Percentiles rank a stretch among this genome's conserved stretches.
Conservation (phyloP, 306 rosid species). For the Begonia masoniana region DNA sequence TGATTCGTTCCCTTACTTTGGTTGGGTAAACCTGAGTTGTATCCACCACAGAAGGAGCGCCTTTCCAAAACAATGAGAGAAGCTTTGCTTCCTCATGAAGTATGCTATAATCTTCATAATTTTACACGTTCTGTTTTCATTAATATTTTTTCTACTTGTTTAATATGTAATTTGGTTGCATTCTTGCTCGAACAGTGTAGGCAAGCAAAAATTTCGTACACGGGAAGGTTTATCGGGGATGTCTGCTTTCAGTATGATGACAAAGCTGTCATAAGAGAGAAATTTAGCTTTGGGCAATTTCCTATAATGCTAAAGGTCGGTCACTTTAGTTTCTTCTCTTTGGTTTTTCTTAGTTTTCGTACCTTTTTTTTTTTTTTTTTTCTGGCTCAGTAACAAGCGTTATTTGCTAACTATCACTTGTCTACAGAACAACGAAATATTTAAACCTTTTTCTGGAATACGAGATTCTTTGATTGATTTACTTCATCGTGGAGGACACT, state of each 20-base stretch:
- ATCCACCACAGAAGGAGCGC: slow-evolving; percentile 37
- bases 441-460: too few species aligned
- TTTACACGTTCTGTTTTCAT: neutral
- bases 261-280: slow-evolving; percentile 30
- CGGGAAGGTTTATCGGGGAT: slow-evolving; percentile 46
- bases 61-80: neutral
- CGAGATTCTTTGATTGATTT: too few species aligned
- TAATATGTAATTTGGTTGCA: slow-evolving; percentile 9
- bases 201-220: slow-evolving; percentile 59
- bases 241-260: slow-evolving; percentile 47
- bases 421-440: too few species aligned
- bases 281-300: slow-evolving; percentile 43
- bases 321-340: neutral
- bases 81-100: slow-evolving; percentile 47
- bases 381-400: too few species aligned
- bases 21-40: slow-evolving; percentile 39
- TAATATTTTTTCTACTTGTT: neutral
- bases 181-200: slow-evolving; percentile 52
- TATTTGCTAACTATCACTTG: too few species aligned
- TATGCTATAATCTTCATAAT: slow-evolving; percentile 9
- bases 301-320: slow-evolving; percentile 85
- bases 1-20: slow-evolving; percentile 41
- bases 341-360: too few species aligned
- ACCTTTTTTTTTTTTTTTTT: too few species aligned
- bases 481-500: too few species aligned